Base-by-base conservation (phyloP, 2,329 filamentous ascomycete genomes). In the Aspergillus costaricaensis region DNA sequence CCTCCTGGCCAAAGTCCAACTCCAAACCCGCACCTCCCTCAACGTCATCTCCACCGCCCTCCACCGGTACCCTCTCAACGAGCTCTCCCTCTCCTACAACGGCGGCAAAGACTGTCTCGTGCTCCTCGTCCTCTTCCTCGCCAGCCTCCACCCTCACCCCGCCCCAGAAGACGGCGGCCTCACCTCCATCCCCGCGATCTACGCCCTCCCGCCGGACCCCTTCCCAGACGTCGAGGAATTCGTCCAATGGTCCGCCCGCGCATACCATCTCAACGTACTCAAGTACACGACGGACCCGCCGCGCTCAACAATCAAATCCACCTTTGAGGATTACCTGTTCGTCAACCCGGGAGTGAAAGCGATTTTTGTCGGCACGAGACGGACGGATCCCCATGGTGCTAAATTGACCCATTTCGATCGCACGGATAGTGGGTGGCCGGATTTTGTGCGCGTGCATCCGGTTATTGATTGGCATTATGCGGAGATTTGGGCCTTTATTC, bases 31-130 rank as follows among this genome's bases (percentile, higher is more conserved):
- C 62, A 81, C 86, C 56, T 89, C 92, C 23, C 82, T 96, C 70
- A 82, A 78, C 21, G 87, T 96, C 21, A 87, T 97, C 60, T 84
- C 86, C 62, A 85, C 91, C 69, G 91, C 93, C 14, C 80, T 97
- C 71, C 77, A 85, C 64, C 84, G 83, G 72, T 98, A 96, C 76
- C 84, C 84, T 88, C 85, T 90, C 63, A 83, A 89, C 60, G 85
- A 96, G 73, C 84, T 98, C 62, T 92, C 93, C 5, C 83, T 98
- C 65, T 96, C 94, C 59, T 99, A 97, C 79, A 99, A 99, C 70
- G 95, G 95, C 72, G 95, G 95, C 62, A 99, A 99, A 77, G 95
- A 98, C 82, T 98, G 94, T 71, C 89, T 98, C 17, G 93, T 98
- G 56, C 87, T 98, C 17, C 83, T 98, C 6, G 85, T 97, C 70